These are phyloP conservation scores for Chernovozyma sophiae-reginae DNA, from an alignment of 1,139 yeast genomes.

Conservation along the genomic window DNA sequence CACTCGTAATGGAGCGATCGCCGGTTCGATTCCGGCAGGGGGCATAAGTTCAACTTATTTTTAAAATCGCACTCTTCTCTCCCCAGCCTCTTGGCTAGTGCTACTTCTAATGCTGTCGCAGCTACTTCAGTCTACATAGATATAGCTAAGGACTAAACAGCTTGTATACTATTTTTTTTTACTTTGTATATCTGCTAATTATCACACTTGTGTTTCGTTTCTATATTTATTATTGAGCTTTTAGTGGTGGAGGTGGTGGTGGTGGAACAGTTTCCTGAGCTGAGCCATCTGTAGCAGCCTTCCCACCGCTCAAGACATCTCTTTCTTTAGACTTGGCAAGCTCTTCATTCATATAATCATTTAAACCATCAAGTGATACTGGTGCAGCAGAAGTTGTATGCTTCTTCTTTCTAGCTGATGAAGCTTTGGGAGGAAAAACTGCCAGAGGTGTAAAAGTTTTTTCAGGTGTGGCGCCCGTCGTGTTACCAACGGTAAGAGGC, in stretches of 20 bases:
- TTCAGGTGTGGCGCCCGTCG: conserved; percentile 1
- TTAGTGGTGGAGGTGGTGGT: conserved; percentile 25
- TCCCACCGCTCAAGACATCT: conserved; percentile 18
- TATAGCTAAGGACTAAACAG: too few relatives aligned
- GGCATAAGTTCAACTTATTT: conserved; percentile 26
- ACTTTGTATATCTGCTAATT: neutral
- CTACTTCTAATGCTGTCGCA: too few relatives aligned
- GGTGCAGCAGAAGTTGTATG: conserved; percentile 18
- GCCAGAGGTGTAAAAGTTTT: conserved; percentile 9
- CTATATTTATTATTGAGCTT: too few relatives aligned
- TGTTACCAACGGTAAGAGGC: conserved; percentile 7
- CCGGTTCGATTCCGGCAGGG: conserved; percentile 54
- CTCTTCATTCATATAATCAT: conserved; percentile 45
- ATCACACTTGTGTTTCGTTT: conserved; percentile 3
- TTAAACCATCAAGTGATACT: conserved; percentile 25
- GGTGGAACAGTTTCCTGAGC: conserved; percentile 20
- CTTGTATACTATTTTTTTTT: too few relatives aligned
- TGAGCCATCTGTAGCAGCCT: conserved; percentile 12
- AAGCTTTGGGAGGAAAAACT: conserved; percentile 7
- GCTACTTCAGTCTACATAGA: too few relatives aligned
- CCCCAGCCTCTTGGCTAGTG: too few relatives aligned
- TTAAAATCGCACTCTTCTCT: too few relatives aligned
- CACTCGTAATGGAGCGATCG: conserved; percentile 56
- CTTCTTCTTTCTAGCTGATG: conserved; percentile 23
- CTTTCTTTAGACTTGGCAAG: conserved; percentile 38